Evolutionary conservation across 1,139 yeast species (phyloP).

Genomic region (Eremothecium coryli): DNA sequence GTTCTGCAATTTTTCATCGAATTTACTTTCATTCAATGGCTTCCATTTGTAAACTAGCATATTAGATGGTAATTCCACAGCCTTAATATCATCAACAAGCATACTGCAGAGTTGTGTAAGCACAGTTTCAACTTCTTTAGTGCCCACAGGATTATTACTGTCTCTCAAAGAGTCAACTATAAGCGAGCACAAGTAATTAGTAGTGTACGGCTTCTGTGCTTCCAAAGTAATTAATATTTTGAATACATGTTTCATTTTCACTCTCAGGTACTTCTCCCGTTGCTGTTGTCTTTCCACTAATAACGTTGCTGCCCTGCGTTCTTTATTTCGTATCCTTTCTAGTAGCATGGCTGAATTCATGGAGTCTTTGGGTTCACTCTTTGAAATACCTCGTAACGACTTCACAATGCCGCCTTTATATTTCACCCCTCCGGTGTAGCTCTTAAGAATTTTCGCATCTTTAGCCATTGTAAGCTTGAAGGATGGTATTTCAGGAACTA

Average conservation of each 20-base stretch:
- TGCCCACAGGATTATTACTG: slow-evolving; percentile 29
- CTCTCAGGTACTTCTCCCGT: slow-evolving; percentile 34
- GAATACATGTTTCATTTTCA: slow-evolving; percentile 35
- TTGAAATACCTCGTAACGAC: slow-evolving; percentile 5
- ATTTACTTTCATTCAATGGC: slow-evolving; percentile 10
- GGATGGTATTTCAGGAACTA: slow-evolving; percentile 9
- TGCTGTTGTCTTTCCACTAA: slow-evolving; percentile 30
- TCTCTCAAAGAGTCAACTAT: slow-evolving; percentile 30
- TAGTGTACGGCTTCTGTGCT: slow-evolving; percentile 29
- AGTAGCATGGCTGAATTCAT: slow-evolving; percentile 11
- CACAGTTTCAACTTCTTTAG: slow-evolving; percentile 28
- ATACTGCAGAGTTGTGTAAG: slow-evolving; percentile 18
- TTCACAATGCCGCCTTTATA: slow-evolving; percentile 1
- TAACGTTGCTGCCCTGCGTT: slow-evolving; percentile 22
- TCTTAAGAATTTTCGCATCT: background rate
- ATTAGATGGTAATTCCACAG: slow-evolving; percentile 22
- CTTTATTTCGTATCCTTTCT: slow-evolving; percentile 24
- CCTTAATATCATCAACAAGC: slow-evolving; percentile 15
- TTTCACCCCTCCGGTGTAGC: too few species aligned
- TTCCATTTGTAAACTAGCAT: slow-evolving; percentile 26
- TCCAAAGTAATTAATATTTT: slow-evolving; percentile 28
- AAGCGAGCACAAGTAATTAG: slow-evolving; percentile 24
- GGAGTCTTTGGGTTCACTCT: background rate
- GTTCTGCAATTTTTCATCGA: background rate
- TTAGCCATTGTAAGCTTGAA: background rate